Evolutionary conservation across 768 basidiomycete species (phyloP), one percentile per base, ranked within the genome.

Genomic region (Termitomyces sp.): DNA sequence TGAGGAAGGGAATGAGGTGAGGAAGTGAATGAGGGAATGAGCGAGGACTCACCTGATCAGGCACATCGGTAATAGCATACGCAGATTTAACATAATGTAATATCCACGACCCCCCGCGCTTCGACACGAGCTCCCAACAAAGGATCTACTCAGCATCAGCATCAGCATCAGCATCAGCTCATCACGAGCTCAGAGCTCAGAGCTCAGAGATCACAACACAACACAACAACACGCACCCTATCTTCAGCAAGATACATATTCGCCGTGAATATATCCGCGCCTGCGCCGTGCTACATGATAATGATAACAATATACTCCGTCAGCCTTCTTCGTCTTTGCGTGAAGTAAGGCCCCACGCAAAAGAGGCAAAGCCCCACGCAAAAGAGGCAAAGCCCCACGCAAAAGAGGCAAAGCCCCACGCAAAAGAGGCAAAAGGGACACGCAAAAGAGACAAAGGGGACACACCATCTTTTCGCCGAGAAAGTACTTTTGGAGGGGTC

Each of bases 101-200:
- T 47, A 91, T 85, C 96, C 96, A 98, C 27, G 90, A 79, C 3
- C 85, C 88, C 16, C 88, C 87, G 12, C 94, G 85, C 68, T 98
- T 98, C n/a, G 92, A 91, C 34, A 98, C 95, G 24, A 98, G 82
- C 70, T 98, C 95, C 94, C 95, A 98, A 71, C 95, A 98, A 2
- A 98, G 78, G 62, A 98, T 97, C 85, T 86, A 18, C 0, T 24
- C 12, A 45, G 45, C 45, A 24, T 15, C 6, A 27, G 24, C 1
- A 11, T 15, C 7, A 9, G 41, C 18, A 6, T 48, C 20, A 1
- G 9, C 0, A 4, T n/a, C 15, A 27, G 3, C 7, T 7, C 41
- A 2, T 27, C 27, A 1, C 1, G 27, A 27, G 27, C 27, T 4
- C 27, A 27, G 27, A 27, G 27, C 27, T 27, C 27, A 27, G 27